Conservation (phyloP, 352 stramenopile genomes). For the Pythium insidiosum region DNA sequence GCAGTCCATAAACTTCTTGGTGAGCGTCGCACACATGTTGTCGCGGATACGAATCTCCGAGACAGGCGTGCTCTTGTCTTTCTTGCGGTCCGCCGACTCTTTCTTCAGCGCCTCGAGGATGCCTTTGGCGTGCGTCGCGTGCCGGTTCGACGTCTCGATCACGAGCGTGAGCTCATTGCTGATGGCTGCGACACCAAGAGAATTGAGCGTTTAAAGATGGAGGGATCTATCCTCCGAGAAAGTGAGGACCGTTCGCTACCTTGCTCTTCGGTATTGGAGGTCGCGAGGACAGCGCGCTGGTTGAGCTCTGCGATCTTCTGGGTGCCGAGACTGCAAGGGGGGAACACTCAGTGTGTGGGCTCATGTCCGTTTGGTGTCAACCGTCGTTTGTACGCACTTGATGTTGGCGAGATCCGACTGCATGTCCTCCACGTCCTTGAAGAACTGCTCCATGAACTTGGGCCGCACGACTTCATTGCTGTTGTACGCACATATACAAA, state of each 20-base stretch:
- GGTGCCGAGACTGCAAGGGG: slow-evolving; percentile 77
- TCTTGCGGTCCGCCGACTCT: slow-evolving; percentile 91
- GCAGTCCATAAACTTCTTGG: slow-evolving; percentile 98
- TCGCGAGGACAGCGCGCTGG: slow-evolving; percentile 89
- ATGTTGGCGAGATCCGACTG: slow-evolving; percentile 91
- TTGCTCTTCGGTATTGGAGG: slow-evolving; percentile 90
- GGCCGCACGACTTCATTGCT: slow-evolving; percentile 49
- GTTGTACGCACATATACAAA: not conserved
- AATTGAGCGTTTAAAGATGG: not conserved
- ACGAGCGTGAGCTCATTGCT: slow-evolving; percentile 88
- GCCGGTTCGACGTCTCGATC: slow-evolving; percentile 91
- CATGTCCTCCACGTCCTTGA: slow-evolving; percentile 93
- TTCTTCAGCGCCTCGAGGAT: slow-evolving; percentile 89
- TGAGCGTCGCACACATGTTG: slow-evolving; percentile 96
- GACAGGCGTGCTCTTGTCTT: slow-evolving; percentile 73
- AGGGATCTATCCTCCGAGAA: not conserved
- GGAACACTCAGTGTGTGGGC: too few species aligned
- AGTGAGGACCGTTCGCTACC: slow-evolving; percentile 14
- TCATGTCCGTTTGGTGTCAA: too few species aligned
- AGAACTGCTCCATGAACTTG: slow-evolving; percentile 95
- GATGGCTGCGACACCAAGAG: slow-evolving; percentile 33
- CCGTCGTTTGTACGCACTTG: slow-evolving; percentile 32
- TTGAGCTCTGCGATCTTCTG: slow-evolving; percentile 91
- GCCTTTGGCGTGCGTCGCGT: slow-evolving; percentile 36
- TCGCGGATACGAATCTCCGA: slow-evolving; percentile 89